Base-by-base conservation (phyloP, 1,284 basidiomycete species). In the Tilletia caries region DNA sequence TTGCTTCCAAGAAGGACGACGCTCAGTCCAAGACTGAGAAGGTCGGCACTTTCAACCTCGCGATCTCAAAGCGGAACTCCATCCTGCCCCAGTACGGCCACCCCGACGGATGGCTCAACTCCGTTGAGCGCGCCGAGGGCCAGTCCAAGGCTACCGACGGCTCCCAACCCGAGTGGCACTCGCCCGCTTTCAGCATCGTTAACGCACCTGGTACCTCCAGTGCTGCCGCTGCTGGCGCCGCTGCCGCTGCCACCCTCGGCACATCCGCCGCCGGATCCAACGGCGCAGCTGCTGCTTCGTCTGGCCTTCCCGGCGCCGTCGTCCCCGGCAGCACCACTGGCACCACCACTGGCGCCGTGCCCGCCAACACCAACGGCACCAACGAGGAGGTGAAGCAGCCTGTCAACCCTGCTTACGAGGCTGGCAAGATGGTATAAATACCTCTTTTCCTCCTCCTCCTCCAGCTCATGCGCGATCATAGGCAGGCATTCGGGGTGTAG, bases 51-150 rank as follows among this genome's bases (percentile, higher is more conserved):
- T 79, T 79, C 73, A 79, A 79, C 74, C 68, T 81, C 8, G 75
- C 75, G 68, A 78, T 74, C 20, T 76, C 76, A 54, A 80, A 79
- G 71, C 73, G 79, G 46, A 72, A 79, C 73, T 79, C 77, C 69
- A 78, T 80, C 67, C 72, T 80, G 25, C 79, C 87, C 32, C 84
- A 88, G 58, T 85, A 86, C 66, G 90, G 91, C 0, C 86, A 89
- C 75, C 89, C 89, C 10, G 85, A 88, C 32, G 91, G 91, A 10
- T 91, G 90, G 90, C 87, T 89, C 18, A 88, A 89, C 77, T 86
- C 88, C 66, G 84, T 88, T 20, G 86, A 87, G 64, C 90, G 91
- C 83, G 86, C 87, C 73, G 86, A 88, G 65, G 86, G 87, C 67
- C 83, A 85, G 50, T 88, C 86, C 29, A 77, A 77, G 37, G 73